Evolutionary conservation across 2,329 filamentous ascomycete species (phyloP).

Genomic region (Chrysoporthe cubensis): DNA sequence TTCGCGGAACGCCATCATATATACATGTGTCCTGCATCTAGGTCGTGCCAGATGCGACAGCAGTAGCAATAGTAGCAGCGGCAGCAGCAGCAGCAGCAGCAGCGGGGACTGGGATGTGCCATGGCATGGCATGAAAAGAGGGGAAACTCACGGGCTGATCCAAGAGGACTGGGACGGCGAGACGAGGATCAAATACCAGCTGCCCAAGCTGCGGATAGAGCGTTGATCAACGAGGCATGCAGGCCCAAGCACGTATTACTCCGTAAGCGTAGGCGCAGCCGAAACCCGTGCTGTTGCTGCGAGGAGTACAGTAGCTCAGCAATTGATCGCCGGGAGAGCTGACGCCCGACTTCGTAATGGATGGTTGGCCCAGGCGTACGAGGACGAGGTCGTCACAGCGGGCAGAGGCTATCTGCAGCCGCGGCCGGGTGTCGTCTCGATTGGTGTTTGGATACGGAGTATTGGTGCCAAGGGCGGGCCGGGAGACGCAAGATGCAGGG

Average conservation of each 20-base stretch:
- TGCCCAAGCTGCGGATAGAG: slow-evolving; percentile 11
- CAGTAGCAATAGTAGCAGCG: not conserved
- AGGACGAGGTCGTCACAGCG: slow-evolving; percentile 16
- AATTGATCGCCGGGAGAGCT: slow-evolving; percentile 10
- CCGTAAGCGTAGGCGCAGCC: not conserved
- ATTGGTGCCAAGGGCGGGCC: slow-evolving; percentile 23
- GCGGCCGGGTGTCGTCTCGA: slow-evolving; percentile 17
- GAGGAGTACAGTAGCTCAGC: not conserved
- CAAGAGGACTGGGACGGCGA: not conserved
- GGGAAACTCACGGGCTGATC: slow-evolving; percentile 19
- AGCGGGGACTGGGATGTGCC: not conserved
- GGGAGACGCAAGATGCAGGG: slow-evolving; percentile 20
- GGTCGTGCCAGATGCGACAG: slow-evolving; percentile 9
- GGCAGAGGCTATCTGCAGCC: slow-evolving; percentile 23
- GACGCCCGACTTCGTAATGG: slow-evolving; percentile 6
- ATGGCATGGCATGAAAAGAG: not conserved
- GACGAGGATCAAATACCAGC: slow-evolving; percentile 3
- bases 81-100: not conserved
- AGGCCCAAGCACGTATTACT: slow-evolving; percentile 9
- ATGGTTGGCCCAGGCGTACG: not conserved
- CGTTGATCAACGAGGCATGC: slow-evolving; percentile 18
- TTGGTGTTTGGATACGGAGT: slow-evolving; percentile 18
- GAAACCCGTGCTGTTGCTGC: not conserved
- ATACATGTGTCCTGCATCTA: slow-evolving; percentile 12
- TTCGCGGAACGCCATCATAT: slow-evolving; percentile 21